A percentile compares a stretch with the other conserved stretches of the same genome.
These are phyloP conservation scores for Globisporangium abappressorium DNA, from an alignment of 352 stramenopile species.

Conservation along the genomic window DNA sequence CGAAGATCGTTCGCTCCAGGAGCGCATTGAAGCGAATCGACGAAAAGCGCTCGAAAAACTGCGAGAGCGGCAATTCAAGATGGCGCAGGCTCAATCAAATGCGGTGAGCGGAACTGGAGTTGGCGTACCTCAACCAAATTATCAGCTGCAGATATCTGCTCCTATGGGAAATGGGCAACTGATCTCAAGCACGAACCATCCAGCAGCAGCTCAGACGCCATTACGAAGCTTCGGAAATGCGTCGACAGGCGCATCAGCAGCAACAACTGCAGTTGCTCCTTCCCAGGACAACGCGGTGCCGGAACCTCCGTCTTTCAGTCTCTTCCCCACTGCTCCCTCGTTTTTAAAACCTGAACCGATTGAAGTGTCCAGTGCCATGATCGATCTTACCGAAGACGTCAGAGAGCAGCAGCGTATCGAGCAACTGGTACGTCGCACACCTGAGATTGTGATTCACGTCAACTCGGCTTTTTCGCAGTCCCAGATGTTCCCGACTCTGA, in stretches of 20 bases:
- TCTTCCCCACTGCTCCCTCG: conserved; percentile 8
- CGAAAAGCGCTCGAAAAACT: conserved; percentile 56
- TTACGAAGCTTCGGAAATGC: neutral
- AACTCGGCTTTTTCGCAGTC: conserved; percentile 31
- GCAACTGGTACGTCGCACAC: neutral
- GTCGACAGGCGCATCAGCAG: neutral
- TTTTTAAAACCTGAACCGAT: neutral
- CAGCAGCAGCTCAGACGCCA: neutral
- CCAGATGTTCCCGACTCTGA: conserved; percentile 22
- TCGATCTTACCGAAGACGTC: conserved; percentile 1
- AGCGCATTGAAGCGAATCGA: conserved; percentile 72
- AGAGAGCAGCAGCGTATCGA: neutral
- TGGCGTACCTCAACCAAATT: neutral
- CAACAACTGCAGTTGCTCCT: neutral
- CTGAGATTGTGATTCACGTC: conserved; percentile 25
- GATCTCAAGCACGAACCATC: neutral
- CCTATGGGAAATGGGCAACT: neutral
- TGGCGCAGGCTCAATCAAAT: conserved; percentile 11
- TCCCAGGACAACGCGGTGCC: conserved; percentile 16
- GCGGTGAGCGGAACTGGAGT: neutral
- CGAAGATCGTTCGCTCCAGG: conserved; percentile 24
- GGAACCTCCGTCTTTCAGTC: conserved; percentile 23
- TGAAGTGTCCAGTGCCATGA: neutral
- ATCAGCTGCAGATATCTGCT: neutral
- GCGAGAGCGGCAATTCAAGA: conserved; percentile 34